phyloP scores from a whole-genome alignment of 192 early-diverging fungal species.

The Backusella mclennaniae region DNA sequence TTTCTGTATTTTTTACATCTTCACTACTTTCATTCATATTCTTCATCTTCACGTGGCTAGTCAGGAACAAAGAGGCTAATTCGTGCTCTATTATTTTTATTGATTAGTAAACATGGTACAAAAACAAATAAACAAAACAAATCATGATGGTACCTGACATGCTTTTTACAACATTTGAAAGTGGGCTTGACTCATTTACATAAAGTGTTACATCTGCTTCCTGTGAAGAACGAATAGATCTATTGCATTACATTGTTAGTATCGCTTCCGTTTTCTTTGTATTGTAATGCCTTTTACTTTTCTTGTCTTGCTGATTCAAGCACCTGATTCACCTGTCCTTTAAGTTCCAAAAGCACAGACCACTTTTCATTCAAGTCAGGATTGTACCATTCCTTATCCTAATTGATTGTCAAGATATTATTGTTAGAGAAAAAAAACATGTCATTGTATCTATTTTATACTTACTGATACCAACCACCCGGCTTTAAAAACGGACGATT shows the following conservation, averaged over 20 bases:
- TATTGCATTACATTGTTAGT: slow-evolving; percentile 1
- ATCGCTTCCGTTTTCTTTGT: neutral
- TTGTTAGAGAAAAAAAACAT: slow-evolving; percentile 1
- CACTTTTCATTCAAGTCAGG: slow-evolving; percentile 40
- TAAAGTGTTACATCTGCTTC: slow-evolving; percentile 49
- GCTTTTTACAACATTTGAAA: neutral
- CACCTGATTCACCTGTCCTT: slow-evolving; percentile 47
- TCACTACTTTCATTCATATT: neutral
- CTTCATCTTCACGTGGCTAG: slow-evolving; percentile 39
- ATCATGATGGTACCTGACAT: slow-evolving; percentile 14
- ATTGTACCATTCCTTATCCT: slow-evolving; percentile 45
- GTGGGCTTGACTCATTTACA: neutral
- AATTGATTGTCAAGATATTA: neutral
- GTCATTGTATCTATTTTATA: slow-evolving; percentile 16
- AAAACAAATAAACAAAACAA: neutral
- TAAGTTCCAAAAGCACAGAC: slow-evolving; percentile 40
- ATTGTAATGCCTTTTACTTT: slow-evolving; percentile 32
- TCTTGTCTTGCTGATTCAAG: slow-evolving; percentile 53
- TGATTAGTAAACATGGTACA: neutral
- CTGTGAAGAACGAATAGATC: slow-evolving; percentile 47
- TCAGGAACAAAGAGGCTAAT: slow-evolving; percentile 49
- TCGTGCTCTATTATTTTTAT: slow-evolving; percentile 33
- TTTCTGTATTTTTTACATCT: neutral
- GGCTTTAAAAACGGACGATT: slow-evolving; percentile 56
- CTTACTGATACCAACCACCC: slow-evolving; percentile 55